These are phyloP conservation scores for Pythium phragmitis DNA, from an alignment of 352 stramenopile species.

Conservation along the genomic window DNA sequence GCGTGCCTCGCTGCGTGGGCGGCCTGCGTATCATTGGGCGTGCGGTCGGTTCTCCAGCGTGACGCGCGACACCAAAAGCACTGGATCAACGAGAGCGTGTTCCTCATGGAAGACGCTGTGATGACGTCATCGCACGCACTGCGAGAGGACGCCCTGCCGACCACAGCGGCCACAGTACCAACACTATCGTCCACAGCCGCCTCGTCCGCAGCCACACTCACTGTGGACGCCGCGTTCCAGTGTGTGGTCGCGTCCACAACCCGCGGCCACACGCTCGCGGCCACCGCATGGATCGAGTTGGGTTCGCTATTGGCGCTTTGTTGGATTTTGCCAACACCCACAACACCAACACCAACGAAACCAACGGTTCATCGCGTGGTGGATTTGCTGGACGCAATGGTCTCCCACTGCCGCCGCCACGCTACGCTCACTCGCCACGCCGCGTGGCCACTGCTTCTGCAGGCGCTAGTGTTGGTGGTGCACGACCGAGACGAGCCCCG, in stretches of 20 bases:
- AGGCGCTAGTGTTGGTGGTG: constrained; percentile 37
- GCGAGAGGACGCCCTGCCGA: not conserved
- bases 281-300: constrained; percentile 26
- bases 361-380: constrained; percentile 15
- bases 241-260: constrained; percentile 26
- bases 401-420: constrained; percentile 23
- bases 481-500: constrained; percentile 27
- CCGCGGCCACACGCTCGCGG: not conserved
- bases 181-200: not conserved
- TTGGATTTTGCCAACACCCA: constrained; percentile 33
- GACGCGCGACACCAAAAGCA: not conserved
- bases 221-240: constrained; percentile 12
- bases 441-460: constrained; percentile 44
- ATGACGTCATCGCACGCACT: constrained; percentile 15
- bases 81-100: constrained; percentile 9
- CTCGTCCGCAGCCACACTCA: not conserved
- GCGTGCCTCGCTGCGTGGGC: constrained; percentile 2
- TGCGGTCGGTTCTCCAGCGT: constrained; percentile 5
- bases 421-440: not conserved
- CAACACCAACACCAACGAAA: not conserved
- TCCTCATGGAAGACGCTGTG: constrained; percentile 11
- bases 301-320: constrained; percentile 31
- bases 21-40: not conserved
- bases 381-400: constrained; percentile 28
- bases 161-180: too few species aligned